phyloP scores from a whole-genome alignment of 2,329 filamentous ascomycete species.

The Pseudodiploospora longispora region DNA sequence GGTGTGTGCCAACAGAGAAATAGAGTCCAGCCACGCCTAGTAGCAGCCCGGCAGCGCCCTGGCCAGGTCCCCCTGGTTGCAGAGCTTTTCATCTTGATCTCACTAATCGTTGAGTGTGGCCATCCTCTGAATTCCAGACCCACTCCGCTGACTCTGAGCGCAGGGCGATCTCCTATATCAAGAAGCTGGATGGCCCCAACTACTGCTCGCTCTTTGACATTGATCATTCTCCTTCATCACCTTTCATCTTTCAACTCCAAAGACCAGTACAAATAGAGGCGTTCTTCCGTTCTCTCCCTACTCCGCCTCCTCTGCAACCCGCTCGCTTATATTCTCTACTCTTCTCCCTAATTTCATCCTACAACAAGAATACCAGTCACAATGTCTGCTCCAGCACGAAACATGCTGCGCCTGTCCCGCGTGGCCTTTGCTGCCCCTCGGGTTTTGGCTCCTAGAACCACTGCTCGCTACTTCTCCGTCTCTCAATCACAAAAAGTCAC shows the following conservation, averaged over 20 bases:
- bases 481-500: conserved; percentile 23
- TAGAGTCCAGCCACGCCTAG: too few relatives aligned
- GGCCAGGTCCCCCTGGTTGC: too few relatives aligned
- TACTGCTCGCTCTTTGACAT: too few relatives aligned
- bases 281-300: conserved; percentile 3
- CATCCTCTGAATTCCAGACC: too few relatives aligned
- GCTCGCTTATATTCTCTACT: conserved; percentile 1
- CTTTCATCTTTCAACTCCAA: not conserved
- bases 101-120: too few relatives aligned
- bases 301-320: not conserved
- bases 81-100: too few relatives aligned
- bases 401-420: conserved; percentile 25
- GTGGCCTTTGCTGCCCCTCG: conserved; percentile 21
- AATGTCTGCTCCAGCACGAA: conserved; percentile 29
- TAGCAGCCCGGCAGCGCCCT: too few relatives aligned
- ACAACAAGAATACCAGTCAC: conserved; percentile 13
- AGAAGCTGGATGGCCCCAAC: too few relatives aligned
- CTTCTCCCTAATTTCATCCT: not conserved
- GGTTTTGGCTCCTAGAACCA: conserved; percentile 15
- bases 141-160: too few relatives aligned
- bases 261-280: not conserved
- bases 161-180: too few relatives aligned
- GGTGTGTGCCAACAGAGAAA: too few relatives aligned
- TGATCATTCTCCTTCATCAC: not conserved
- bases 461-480: conserved; percentile 25